Evolutionary conservation across 1,284 basidiomycete species (phyloP).

Genomic region (Trametes pubescens): DNA sequence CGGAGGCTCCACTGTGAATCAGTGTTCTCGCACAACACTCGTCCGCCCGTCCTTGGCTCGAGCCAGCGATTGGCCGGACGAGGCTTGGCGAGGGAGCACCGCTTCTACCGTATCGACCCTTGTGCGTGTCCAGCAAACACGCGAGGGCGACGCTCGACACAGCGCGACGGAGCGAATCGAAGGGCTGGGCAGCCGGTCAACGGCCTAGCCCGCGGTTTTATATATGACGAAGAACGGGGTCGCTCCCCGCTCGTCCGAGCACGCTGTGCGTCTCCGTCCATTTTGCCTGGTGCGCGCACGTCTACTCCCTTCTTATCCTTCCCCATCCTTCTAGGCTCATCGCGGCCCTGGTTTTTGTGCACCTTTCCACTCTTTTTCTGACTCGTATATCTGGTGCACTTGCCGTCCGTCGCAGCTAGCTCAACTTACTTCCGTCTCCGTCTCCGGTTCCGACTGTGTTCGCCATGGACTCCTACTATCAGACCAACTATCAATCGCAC

Average conservation of each 20-base stretch:
- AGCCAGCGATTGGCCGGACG: slow-evolving; percentile 18
- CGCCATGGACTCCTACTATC: slow-evolving; percentile 18
- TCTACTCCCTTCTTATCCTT: slow-evolving; percentile 1
- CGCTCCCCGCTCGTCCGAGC: slow-evolving; percentile 19
- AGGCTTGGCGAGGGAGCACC: slow-evolving; percentile 19
- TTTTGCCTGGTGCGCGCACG: slow-evolving; percentile 25
- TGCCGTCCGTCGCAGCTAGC: not conserved
- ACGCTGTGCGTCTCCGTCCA: slow-evolving; percentile 32
- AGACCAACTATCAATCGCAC: slow-evolving; percentile 20
- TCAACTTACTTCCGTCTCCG: not conserved
- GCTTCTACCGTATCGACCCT: slow-evolving; percentile 6
- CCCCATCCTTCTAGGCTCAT: slow-evolving; percentile 20
- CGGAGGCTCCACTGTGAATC: slow-evolving; percentile 19
- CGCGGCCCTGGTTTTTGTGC: slow-evolving; percentile 23
- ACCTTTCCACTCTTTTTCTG: slow-evolving; percentile 11
- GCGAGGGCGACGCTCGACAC: slow-evolving; percentile 2
- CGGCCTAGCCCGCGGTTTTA: slow-evolving; percentile 18
- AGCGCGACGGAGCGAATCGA: slow-evolving; percentile 2
- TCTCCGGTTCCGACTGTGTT: not conserved
- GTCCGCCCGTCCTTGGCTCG: slow-evolving; percentile 16
- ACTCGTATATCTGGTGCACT: slow-evolving; percentile 17
- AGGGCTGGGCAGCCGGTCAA: slow-evolving; percentile 18
- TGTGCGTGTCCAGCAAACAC: not conserved
- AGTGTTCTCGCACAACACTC: slow-evolving; percentile 1
- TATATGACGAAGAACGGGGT: slow-evolving; percentile 13